These are phyloP conservation scores for Chrysoporthe deuterocubensis DNA, from an alignment of 2,329 filamentous ascomycete genomes.

Conservation along the genomic window DNA sequence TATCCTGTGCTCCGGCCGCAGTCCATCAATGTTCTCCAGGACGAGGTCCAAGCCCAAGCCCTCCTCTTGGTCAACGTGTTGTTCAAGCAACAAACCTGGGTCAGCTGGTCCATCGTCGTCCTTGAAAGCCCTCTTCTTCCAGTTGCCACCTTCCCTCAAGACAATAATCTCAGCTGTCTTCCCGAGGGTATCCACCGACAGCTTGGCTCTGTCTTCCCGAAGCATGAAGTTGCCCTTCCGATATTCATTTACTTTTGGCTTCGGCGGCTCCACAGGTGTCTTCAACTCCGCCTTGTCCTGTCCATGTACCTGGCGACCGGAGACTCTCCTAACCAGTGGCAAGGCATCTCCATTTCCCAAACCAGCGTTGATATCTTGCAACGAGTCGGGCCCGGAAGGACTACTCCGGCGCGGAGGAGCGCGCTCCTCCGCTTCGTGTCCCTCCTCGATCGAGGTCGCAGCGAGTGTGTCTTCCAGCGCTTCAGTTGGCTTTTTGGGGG, in stretches of 20 bases:
- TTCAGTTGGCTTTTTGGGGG: background rate
- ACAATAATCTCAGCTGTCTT: conserved; percentile 51
- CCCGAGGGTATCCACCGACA: conserved; percentile 43
- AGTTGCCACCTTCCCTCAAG: conserved; percentile 43
- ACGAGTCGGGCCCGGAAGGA: background rate
- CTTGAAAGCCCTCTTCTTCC: conserved; percentile 18
- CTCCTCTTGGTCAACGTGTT: conserved; percentile 31
- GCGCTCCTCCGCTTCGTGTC: background rate
- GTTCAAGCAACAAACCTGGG: conserved; percentile 8
- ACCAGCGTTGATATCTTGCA: background rate
- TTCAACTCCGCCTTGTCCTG: background rate
- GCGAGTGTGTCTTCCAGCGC: background rate
- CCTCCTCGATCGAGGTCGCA: conserved; percentile 1
- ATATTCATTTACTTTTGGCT: conserved; percentile 17
- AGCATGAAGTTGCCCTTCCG: conserved; percentile 26
- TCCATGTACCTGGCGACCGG: background rate
- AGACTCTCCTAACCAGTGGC: background rate
- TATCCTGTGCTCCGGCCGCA: conserved; percentile 49
- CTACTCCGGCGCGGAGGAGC: background rate
- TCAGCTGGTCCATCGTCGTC: background rate
- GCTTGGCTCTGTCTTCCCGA: conserved; percentile 21
- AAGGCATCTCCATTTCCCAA: background rate
- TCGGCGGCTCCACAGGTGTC: background rate
- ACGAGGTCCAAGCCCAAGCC: conserved; percentile 41
- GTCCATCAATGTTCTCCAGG: conserved; percentile 51